Percentiles rank a stretch among this genome's conserved stretches.
phyloP scores from a whole-genome alignment of 768 basidiomycete species.

The Sistotremastrum niveocremeum region DNA sequence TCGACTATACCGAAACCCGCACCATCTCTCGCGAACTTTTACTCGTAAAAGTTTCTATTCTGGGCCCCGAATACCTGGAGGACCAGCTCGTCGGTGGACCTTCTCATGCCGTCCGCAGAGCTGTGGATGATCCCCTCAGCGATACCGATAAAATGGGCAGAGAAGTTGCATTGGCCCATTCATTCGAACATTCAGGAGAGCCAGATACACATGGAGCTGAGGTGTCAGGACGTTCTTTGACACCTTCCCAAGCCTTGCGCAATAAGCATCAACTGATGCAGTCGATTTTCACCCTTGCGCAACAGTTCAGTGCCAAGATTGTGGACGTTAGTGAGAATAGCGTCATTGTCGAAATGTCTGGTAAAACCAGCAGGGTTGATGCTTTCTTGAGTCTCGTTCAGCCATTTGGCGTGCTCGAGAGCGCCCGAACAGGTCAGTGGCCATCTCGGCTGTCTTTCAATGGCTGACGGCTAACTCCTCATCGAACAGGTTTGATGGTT shows the following conservation, averaged over 20 bases:
- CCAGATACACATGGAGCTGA: not conserved
- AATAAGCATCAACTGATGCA: slow-evolving; percentile 81
- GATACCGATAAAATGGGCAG: slow-evolving; percentile 45
- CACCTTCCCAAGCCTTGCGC: slow-evolving; percentile 77
- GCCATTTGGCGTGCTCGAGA: slow-evolving; percentile 92
- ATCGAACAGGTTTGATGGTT: slow-evolving; percentile 72
- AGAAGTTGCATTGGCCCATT: slow-evolving; percentile 59
- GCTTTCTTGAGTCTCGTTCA: slow-evolving; percentile 85
- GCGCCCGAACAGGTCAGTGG: slow-evolving; percentile 76
- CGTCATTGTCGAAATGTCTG: slow-evolving; percentile 89
- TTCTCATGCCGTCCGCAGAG: slow-evolving; percentile 58
- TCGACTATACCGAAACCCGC: slow-evolving; percentile 91
- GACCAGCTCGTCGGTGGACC: slow-evolving; percentile 81
- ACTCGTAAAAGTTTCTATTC: slow-evolving; percentile 91
- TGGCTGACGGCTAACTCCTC: slow-evolving; percentile 5
- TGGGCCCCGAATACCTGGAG: slow-evolving; percentile 93
- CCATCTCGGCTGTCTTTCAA: not conserved
- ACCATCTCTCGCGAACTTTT: slow-evolving; percentile 88
- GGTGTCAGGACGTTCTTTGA: slow-evolving; percentile 15
- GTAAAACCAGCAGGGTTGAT: slow-evolving; percentile 82
- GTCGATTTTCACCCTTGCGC: slow-evolving; percentile 71
- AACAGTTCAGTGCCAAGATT: slow-evolving; percentile 84
- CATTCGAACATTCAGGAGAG: slow-evolving; percentile 46
- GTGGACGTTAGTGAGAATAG: slow-evolving; percentile 93
- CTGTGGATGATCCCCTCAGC: not conserved